Percentiles rank a stretch among this genome's conserved stretches.
Evolutionary conservation across 352 stramenopile species (phyloP).

Genomic region (Globisporangium ultimum): DNA sequence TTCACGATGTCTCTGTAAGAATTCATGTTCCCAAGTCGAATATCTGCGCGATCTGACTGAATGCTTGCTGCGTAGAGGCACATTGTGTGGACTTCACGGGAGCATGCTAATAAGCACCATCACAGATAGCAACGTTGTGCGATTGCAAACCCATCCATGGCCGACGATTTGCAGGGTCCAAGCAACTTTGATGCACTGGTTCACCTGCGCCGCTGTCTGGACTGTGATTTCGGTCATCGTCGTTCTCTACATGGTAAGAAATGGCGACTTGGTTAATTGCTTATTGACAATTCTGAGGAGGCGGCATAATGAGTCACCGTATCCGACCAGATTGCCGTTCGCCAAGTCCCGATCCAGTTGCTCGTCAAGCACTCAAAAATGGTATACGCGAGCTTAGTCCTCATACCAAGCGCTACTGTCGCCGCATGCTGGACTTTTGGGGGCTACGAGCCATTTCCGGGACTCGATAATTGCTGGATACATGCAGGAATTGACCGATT

Average conservation of each 20-base stretch:
- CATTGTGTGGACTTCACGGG: conserved; percentile 24
- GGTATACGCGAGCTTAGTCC: conserved; percentile 21
- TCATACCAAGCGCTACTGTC: conserved; percentile 18
- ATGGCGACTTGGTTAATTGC: background rate
- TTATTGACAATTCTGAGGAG: background rate
- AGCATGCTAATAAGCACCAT: conserved; percentile 30
- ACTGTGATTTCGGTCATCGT: conserved; percentile 21
- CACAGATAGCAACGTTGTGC: conserved; percentile 23
- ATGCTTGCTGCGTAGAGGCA: conserved; percentile 9
- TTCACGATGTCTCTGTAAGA: conserved; percentile 27
- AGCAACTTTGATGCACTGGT: conserved; percentile 28
- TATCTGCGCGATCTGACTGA: background rate
- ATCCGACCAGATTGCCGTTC: conserved; percentile 19
- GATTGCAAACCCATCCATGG: conserved; percentile 18
- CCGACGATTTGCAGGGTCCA: conserved; percentile 22
- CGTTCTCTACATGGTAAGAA: conserved; percentile 16
- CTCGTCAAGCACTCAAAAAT: conserved; percentile 15
- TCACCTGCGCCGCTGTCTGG: conserved; percentile 30
- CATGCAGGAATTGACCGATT: conserved; percentile 22
- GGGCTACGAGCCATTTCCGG: conserved; percentile 24
- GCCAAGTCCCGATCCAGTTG: conserved; percentile 18
- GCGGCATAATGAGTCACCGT: background rate
- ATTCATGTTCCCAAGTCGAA: background rate
- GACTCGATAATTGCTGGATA: conserved; percentile 36
- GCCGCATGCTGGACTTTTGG: conserved; percentile 23